Percentiles rank a stretch among this genome's conserved stretches.
Conservation (phyloP, 2,329 filamentous ascomycete genomes). For the Paecilomyces dactylethromorphus region DNA sequence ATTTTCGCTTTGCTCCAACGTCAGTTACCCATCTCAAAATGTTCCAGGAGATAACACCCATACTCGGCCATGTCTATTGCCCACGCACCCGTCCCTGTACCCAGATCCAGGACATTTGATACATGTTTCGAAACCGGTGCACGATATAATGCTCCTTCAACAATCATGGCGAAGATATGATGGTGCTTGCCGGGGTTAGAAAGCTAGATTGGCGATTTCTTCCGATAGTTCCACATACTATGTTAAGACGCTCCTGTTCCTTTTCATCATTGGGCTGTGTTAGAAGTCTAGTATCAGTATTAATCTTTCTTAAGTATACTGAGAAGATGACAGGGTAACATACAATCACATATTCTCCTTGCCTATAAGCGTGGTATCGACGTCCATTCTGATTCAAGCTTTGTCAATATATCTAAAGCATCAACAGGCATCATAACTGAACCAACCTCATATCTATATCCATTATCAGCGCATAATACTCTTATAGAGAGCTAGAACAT, state of each 20-base stretch:
- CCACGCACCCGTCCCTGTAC: slow-evolving; percentile 34
- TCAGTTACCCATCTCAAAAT: neutral
- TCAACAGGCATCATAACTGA: neutral
- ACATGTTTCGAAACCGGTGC: slow-evolving; percentile 10
- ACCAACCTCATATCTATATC: neutral
- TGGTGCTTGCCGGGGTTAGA: slow-evolving; percentile 6
- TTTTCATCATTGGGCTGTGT: slow-evolving; percentile 16
- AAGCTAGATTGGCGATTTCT: neutral
- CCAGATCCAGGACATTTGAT: slow-evolving; percentile 26
- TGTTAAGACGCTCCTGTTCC: slow-evolving; percentile 16
- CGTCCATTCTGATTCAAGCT: slow-evolving; percentile 17
- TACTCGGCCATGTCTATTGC: slow-evolving; percentile 32
- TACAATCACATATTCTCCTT: slow-evolving; percentile 13
- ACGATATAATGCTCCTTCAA: slow-evolving; percentile 9
- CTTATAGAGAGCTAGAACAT: neutral
- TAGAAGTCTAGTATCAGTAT: neutral
- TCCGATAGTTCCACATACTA: slow-evolving; percentile 2
- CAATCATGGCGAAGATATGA: slow-evolving; percentile 16
- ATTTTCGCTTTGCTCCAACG: slow-evolving; percentile 10
- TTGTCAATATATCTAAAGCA: neutral
- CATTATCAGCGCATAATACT: neutral
- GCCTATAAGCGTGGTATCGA: slow-evolving; percentile 18
- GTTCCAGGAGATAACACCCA: neutral
- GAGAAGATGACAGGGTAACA: neutral
- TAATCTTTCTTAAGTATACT: neutral